Evolutionary conservation across 2,329 filamentous ascomycete species (phyloP), one percentile per base, ranked within the genome.

Genomic region (Cordyceps farinosa): DNA sequence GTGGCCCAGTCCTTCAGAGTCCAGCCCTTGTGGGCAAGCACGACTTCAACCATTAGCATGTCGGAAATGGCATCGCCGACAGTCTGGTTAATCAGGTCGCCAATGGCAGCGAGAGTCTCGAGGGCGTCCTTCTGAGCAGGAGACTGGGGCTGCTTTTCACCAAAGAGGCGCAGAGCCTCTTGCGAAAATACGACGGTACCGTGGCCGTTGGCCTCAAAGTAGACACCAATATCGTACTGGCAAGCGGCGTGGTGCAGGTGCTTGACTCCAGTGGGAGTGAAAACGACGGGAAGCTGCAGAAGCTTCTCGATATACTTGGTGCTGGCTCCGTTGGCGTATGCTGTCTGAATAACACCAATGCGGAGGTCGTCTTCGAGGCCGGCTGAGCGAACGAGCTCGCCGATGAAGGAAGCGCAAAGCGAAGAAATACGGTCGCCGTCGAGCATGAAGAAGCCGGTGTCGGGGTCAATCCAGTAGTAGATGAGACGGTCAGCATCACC

Each of bases 181-280:
- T 90, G 86, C 1, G 91, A 96, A 82, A 99, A 99, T 61, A 98
- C 88, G 42, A 98, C 90, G 10, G 95, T 99, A 68, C 95, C 95
- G 77, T 99, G 95, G 36, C 95, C 95, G 74, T 99, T 99, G 67
- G 95, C 95, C 80, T 99, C 95, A 72, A 99, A 99, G 80, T 99
- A 99, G 59, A 98, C 92, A 63, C 95, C 95, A 62, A 98, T 88
- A 71, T 99, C 95, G 70, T 96, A 97, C 68, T 93, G 91, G 71
- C 91, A 88, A 45, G 95, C 95, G n/a, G 92, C 95, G 73, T 98
- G 95, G 78, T 99, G 95, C 66, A 99, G 85, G 78, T 97, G 91
- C 82, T 99, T 99, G 66, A 99, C 95, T 68, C 95, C 95, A 0
- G 95, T 99, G 15, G 92, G 88, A 1, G 95, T 98, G 83, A 91